These are phyloP conservation scores for Xylariaceae sp. DNA, from an alignment of 2,329 filamentous ascomycete genomes.

Conservation along the genomic window DNA sequence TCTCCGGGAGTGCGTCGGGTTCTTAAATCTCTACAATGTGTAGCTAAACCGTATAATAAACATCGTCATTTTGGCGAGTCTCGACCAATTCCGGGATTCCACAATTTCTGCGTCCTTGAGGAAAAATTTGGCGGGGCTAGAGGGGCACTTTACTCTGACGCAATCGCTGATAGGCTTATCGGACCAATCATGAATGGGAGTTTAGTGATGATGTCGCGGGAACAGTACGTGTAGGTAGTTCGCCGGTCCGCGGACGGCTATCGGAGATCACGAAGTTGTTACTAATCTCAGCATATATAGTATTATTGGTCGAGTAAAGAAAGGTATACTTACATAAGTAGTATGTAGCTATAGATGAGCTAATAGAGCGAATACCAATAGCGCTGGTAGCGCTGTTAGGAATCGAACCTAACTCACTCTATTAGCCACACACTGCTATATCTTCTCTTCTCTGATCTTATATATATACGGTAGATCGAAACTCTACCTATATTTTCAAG, in stretches of 20 bases:
- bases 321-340: too few relatives aligned
- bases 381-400: too few relatives aligned
- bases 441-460: too few relatives aligned
- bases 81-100: constrained; percentile 19
- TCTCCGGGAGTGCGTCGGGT: not conserved
- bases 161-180: constrained; percentile 22
- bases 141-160: constrained; percentile 21
- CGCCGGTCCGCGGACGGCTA: constrained; percentile 20
- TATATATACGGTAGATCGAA: too few relatives aligned
- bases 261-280: constrained; percentile 20
- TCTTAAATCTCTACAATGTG: constrained; percentile 3
- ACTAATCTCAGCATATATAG: not conserved
- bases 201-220: constrained; percentile 8
- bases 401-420: too few relatives aligned
- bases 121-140: constrained; percentile 20
- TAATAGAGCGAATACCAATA: too few relatives aligned
- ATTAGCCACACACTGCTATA: too few relatives aligned
- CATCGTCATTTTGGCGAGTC: constrained; percentile 15
- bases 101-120: constrained; percentile 9
- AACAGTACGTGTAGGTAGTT: not conserved
- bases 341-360: too few relatives aligned
- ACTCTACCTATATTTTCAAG: too few relatives aligned
- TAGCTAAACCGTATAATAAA: constrained; percentile 14
- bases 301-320: too few relatives aligned
- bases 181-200: constrained; percentile 16